Evolutionary conservation across 2,329 filamentous ascomycete genomes (phyloP).

Genomic region (Magnaporthales sp.): DNA sequence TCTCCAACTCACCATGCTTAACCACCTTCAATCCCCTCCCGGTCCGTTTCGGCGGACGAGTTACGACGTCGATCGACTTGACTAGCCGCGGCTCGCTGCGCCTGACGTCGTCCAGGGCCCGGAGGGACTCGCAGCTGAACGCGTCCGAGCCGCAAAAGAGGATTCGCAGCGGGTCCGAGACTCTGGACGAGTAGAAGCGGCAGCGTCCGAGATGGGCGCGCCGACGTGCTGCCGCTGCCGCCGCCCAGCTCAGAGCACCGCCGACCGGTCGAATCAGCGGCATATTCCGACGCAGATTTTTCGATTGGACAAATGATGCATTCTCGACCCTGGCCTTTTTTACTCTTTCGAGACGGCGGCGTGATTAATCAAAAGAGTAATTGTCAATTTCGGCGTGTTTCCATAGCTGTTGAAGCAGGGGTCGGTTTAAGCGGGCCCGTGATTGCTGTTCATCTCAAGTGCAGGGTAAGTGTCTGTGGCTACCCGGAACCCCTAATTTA

Average conservation of each 20-base stretch:
- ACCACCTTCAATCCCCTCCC: constrained; percentile 66
- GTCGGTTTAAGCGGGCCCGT: not conserved
- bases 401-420: not conserved
- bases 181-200: constrained; percentile 1
- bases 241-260: not conserved
- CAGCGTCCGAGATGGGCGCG: not conserved
- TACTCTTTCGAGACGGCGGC: not conserved
- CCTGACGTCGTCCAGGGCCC: constrained; percentile 39
- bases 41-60: constrained; percentile 66
- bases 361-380: not conserved
- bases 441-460: not conserved
- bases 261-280: not conserved
- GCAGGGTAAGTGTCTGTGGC: not conserved
- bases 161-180: constrained; percentile 61
- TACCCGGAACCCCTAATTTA: not conserved
- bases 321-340: not conserved
- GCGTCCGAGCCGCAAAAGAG: constrained; percentile 92
- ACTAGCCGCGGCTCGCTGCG: constrained; percentile 53
- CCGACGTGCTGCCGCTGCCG: not conserved
- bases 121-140: constrained; percentile 75
- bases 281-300: not conserved
- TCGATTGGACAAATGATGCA: not conserved
- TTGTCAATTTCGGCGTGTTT: not conserved
- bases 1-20: constrained; percentile 48
- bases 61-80: constrained; percentile 76